Percentiles rank a stretch among this genome's conserved stretches.
Evolutionary conservation across 2,329 filamentous ascomycete species (phyloP).

Genomic region (Talaromyces amestolkiae): DNA sequence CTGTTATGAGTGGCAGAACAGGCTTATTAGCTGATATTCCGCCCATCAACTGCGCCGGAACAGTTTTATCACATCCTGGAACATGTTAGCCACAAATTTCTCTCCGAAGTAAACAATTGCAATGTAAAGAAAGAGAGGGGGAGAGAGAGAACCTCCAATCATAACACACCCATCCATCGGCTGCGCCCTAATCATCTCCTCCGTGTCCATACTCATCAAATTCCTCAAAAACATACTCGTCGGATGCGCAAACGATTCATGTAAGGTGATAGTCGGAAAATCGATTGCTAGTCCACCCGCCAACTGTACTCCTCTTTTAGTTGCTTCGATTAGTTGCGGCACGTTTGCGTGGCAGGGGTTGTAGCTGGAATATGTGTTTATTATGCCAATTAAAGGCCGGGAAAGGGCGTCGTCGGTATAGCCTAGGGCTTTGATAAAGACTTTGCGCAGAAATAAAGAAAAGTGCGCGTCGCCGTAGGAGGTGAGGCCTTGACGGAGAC

Average conservation of each 20-base stretch:
- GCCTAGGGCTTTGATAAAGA: conserved; percentile 73
- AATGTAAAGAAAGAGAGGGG: not conserved
- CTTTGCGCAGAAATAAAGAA: conserved; percentile 70
- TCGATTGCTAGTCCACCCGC: conserved; percentile 67
- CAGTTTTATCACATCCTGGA: conserved; percentile 71
- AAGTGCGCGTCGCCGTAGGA: conserved; percentile 74
- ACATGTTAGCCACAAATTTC: not conserved
- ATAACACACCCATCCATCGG: conserved; percentile 66
- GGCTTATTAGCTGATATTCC: conserved; percentile 73
- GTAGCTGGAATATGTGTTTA: conserved; percentile 70
- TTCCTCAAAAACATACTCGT: conserved; percentile 75
- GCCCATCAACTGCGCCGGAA: conserved; percentile 72
- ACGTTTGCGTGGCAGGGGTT: conserved; percentile 74
- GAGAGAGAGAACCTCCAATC: conserved; percentile 57
- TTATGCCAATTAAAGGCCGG: conserved; percentile 69
- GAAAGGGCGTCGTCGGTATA: conserved; percentile 70
- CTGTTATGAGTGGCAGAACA: conserved; percentile 65
- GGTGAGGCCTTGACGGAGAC: conserved; percentile 63
- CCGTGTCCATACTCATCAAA: conserved; percentile 76
- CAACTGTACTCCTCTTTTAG: conserved; percentile 66
- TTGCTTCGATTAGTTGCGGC: conserved; percentile 68
- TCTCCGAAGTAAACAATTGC: too few relatives aligned
- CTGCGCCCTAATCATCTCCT: conserved; percentile 73
- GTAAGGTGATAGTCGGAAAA: conserved; percentile 70
- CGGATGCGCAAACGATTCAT: conserved; percentile 66